phyloP scores from a whole-genome alignment of 129 eudicot genomes.

The Arctium minus region DNA sequence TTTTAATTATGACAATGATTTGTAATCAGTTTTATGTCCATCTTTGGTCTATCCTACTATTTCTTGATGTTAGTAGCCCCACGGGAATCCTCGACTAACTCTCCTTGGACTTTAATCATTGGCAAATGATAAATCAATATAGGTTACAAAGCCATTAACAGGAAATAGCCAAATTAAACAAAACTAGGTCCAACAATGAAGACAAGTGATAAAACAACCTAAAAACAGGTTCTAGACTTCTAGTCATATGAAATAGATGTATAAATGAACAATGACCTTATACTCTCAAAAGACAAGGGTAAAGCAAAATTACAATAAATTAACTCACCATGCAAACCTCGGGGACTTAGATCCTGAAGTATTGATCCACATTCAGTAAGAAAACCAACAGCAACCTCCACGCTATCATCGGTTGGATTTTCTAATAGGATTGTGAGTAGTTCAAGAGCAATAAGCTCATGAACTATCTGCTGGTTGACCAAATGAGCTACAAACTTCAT shows the following conservation, averaged over 20 bases:
- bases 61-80: no score
- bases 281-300: neutral
- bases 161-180: neutral
- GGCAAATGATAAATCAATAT: no score
- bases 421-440: slow-evolving; percentile 71
- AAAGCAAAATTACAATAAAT: neutral
- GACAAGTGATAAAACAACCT: neutral
- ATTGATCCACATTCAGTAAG: slow-evolving; percentile 91
- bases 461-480: slow-evolving; percentile 89
- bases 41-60: no score
- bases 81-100: no score
- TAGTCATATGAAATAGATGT: neutral
- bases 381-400: slow-evolving; percentile 96
- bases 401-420: slow-evolving; percentile 94
- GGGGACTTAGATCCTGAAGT: slow-evolving; percentile 81
- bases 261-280: neutral
- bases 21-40: no score
- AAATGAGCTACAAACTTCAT: slow-evolving; percentile 92
- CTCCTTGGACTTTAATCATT: no score
- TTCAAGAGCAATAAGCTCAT: slow-evolving; percentile 93
- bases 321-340: slow-evolving; percentile 85
- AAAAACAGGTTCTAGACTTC: neutral
- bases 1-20: neutral
- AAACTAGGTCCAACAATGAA: neutral
- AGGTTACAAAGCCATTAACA: neutral